Evolutionary conservation across 768 basidiomycete genomes (phyloP), one percentile per base, ranked within the genome.

Genomic region (Calocybe indica): DNA sequence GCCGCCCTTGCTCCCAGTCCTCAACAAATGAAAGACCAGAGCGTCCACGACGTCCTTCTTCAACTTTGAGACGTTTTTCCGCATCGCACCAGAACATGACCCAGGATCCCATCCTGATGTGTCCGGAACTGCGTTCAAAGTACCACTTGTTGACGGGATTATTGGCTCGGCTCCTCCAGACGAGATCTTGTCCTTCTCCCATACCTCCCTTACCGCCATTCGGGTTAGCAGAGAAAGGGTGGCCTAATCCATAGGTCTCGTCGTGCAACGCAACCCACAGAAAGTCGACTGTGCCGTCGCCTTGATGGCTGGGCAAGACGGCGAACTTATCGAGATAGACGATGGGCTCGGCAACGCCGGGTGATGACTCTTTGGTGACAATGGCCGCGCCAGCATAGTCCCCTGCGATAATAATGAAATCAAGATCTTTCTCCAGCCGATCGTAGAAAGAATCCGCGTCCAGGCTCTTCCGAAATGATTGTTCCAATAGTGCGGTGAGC

Each of bases 141-240:
- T 99, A 99, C 96, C 96, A 99, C 68, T 93, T 95, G 70, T 99
- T 99, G 48, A 98, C 83, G 0, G 93, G 94, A 64, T 99, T 99
- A 68, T 96, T 78, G 6, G 87, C 76, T 46, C 96, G 78, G 62
- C 85, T 88, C 40, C 96, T 81, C 96, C 96, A 99, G 35, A 99
- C 92, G 49, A 99, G 76, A 61, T 98, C 96, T 38, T 83, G 75
- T n/a, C 94, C 93, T 62, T 87, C 80, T 28, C 95, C 94, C 48
- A 79, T 74, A 31, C 95, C 96, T 46, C 85, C 82, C 58, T 89
- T 85, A 10, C 96, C 95, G 1, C 96, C 89, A 50, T 95, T 95
- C 30, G 93, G 89, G 64, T 99, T 99, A 49, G 88, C 86, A 37
- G 96, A 90, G 68, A 88, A 94, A 7, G 88, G 84, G 43, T 94